Evolutionary conservation across 2,329 filamentous ascomycete genomes (phyloP), one percentile per base, ranked within the genome.

Genomic region (Aspergillus calidoustus): DNA sequence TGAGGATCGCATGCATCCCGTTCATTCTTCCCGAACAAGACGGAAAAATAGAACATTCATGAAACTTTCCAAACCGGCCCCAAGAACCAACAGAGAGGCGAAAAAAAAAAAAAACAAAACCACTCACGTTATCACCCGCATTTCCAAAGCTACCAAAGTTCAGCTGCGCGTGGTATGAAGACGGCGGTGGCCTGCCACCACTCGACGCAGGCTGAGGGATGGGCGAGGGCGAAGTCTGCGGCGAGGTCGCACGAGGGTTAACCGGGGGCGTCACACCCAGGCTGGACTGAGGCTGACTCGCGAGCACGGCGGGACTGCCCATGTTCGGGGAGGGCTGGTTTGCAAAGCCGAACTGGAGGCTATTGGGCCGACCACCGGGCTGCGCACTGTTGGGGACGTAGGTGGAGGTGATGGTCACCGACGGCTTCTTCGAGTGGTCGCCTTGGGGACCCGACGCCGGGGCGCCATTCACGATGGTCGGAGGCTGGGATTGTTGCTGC

Each of bases 191-290:
- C 72, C 92, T 83, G 59, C 89, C 92, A 69, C 93, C 92, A 72
- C 93, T 95, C 38, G 89, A 89, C 58, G 90, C 87, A 55, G 93
- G 92, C 77, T 94, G 91, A 34, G 95, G 94, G 70, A 98, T 98
- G 4, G 95, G 95, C 47, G 92, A 94, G 4, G 95, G 95, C 50
- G 94, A 97, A 69, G 91, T 89, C 53, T 91, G 89, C 6, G 95
- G 95, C 50, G 93, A 96, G 52, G 89, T 88, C 55, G 94, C 86
- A 70, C 91, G 87, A 64, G 90, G 90, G 73, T 91, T 89, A 61
- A 79, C 82, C 74, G 82, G 84, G 72, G 77, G 84, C 77, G 73
- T 87, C 61, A 85, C 79, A 60, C 74, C 74, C 55, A 82, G 67
- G 55, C 74, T 74, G 43, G 72, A 64, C 64, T 78, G 77, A 54